These are phyloP conservation scores for Cladobotryum mycophilum DNA, from an alignment of 2,329 filamentous ascomycete genomes.

Conservation along the genomic window DNA sequence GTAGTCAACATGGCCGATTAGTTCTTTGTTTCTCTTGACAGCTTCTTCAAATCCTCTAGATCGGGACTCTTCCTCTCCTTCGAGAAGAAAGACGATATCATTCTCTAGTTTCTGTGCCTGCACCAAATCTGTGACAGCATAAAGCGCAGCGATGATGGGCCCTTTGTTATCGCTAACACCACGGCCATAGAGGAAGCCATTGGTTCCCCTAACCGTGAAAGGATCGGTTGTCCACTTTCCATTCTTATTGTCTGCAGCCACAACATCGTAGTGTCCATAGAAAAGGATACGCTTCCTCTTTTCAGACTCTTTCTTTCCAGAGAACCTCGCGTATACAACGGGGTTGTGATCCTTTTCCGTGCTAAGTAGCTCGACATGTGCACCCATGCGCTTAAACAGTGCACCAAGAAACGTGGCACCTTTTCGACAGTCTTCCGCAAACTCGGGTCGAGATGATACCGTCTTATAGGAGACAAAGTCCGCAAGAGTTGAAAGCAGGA, in stretches of 20 bases:
- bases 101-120: slow-evolving; percentile 78
- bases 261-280: slow-evolving; percentile 97
- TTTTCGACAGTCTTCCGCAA: slow-evolving; percentile 84
- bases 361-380: slow-evolving; percentile 82
- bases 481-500: slow-evolving; percentile 64
- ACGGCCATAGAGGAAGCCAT: slow-evolving; percentile 89
- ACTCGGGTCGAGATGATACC: slow-evolving; percentile 78
- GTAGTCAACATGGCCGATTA: slow-evolving; percentile 89
- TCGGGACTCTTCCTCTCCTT: slow-evolving; percentile 93
- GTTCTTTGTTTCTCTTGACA: slow-evolving; percentile 69
- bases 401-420: slow-evolving; percentile 86
- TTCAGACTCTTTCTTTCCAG: slow-evolving; percentile 61
- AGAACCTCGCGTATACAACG: slow-evolving; percentile 86
- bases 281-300: slow-evolving; percentile 83
- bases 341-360: slow-evolving; percentile 77
- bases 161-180: slow-evolving; percentile 99
- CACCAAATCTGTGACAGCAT: slow-evolving; percentile 83
- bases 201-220: slow-evolving; percentile 80
- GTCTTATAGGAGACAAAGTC: slow-evolving; percentile 91
- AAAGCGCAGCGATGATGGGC: slow-evolving; percentile 87
- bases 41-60: slow-evolving; percentile 85
- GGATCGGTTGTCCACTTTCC: slow-evolving; percentile 83
- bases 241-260: slow-evolving; percentile 76
- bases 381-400: slow-evolving; percentile 87
- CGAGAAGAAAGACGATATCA: slow-evolving; percentile 89